Evolutionary conservation across 2,329 filamentous ascomycete genomes (phyloP).

Genomic region (Cordyceps militaris): DNA sequence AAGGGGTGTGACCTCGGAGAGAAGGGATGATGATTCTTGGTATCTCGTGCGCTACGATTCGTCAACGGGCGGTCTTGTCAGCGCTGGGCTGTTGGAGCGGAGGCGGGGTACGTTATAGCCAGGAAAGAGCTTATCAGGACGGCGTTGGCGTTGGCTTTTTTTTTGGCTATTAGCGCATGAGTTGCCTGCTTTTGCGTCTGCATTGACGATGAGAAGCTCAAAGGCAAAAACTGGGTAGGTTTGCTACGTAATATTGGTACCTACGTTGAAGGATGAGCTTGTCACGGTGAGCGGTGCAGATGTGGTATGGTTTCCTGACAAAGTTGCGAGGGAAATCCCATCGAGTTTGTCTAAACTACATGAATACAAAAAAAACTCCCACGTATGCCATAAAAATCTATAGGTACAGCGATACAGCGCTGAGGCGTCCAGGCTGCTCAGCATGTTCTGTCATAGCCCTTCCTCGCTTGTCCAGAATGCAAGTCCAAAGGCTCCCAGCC

Average conservation of each 20-base stretch:
- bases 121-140: background rate
- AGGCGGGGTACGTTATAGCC: background rate
- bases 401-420: background rate
- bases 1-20: background rate
- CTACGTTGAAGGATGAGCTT: no score
- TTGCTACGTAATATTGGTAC: no score
- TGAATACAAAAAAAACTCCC: background rate
- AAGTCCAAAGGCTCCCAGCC: background rate
- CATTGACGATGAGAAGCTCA: no score
- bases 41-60: conserved; percentile 4
- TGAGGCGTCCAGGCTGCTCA: background rate
- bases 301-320: no score
- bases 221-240: no score
- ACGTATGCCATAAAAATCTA: background rate
- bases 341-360: background rate
- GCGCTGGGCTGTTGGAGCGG: background rate
- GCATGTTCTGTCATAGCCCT: background rate
- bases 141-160: no score
- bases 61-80: background rate
- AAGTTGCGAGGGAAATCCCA: background rate
- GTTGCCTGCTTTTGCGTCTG: no score
- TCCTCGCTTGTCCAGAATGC: background rate
- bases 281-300: no score
- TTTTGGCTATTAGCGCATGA: no score
- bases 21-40: background rate